These are phyloP conservation scores for Erodium chrysanthum DNA, from an alignment of 441 rosid genomes.

Conservation along the genomic window DNA sequence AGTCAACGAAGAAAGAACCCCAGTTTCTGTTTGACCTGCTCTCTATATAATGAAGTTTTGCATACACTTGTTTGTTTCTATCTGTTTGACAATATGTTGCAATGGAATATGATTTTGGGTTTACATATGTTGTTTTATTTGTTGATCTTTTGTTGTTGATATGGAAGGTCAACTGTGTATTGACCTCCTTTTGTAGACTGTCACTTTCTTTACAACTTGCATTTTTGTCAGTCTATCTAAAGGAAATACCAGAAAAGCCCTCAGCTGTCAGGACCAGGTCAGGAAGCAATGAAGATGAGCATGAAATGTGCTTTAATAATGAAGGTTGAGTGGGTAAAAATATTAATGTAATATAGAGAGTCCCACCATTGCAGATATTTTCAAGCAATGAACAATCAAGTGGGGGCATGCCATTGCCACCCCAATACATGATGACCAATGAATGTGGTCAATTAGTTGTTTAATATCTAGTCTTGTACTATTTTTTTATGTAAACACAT, in stretches of 20 bases:
- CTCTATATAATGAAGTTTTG: not conserved
- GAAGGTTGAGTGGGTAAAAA: not conserved
- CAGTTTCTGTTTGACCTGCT: conserved; percentile 23
- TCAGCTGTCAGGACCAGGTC: not conserved
- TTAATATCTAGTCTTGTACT: not conserved
- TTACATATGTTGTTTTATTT: too few species aligned
- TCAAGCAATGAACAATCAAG: not conserved
- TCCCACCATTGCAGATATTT: not conserved
- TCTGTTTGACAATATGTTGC: too few species aligned
- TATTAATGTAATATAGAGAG: not conserved
- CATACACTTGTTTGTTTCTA: not conserved
- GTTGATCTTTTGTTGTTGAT: too few species aligned
- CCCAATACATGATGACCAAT: not conserved
- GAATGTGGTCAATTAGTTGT: not conserved
- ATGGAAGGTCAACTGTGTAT: too few species aligned
- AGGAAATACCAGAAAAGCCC: not conserved
- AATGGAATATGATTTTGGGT: too few species aligned
- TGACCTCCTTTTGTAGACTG: not conserved
- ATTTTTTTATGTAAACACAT: not conserved
- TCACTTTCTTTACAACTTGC: not conserved
- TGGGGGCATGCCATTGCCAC: not conserved
- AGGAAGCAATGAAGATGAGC: too few species aligned
- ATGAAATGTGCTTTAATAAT: not conserved
- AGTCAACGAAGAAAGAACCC: conserved; percentile 24
- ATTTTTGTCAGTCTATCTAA: not conserved